Conservation (phyloP, 345 rosid species). For the Salix udensis region DNA sequence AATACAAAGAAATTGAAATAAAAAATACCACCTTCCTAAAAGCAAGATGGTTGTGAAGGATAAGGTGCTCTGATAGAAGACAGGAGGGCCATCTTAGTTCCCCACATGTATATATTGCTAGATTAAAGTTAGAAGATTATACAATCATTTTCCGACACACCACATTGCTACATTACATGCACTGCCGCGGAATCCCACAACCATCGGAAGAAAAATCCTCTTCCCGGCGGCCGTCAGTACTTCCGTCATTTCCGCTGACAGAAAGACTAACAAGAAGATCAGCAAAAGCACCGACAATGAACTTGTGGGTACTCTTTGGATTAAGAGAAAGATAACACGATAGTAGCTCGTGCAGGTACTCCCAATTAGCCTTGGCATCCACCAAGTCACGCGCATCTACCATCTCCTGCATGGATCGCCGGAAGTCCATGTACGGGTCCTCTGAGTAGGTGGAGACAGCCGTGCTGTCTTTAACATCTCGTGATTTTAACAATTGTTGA, state of each 20-base stretch:
- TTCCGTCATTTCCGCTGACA: conserved; percentile 25
- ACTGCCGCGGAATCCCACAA: conserved; percentile 7
- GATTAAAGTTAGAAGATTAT: conserved; percentile 18
- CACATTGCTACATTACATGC: conserved; percentile 12
- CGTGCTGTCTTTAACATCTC: conserved; percentile 34
- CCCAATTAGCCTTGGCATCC: conserved; percentile 61
- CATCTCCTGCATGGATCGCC: conserved; percentile 97
- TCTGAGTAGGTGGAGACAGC: conserved; percentile 72
- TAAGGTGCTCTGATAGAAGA: not conserved
- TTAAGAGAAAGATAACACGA: conserved; percentile 66
- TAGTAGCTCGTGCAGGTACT: conserved; percentile 73
- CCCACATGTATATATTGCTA: conserved; percentile 10
- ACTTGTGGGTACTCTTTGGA: conserved; percentile 61
- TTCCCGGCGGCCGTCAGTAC: not conserved
- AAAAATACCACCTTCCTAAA: not conserved
- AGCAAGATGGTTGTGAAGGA: not conserved
- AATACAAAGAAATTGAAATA: not conserved
- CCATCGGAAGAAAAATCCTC: not conserved
- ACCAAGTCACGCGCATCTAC: conserved; percentile 59
- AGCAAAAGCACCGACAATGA: conserved; percentile 69
- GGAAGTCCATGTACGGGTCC: conserved; percentile 78
- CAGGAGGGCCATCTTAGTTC: conserved; percentile 17
- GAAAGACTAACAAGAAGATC: conserved; percentile 67
- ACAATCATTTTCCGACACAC: conserved; percentile 15
- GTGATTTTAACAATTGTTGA: not conserved